Evolutionary conservation across 1,284 basidiomycete species (phyloP).

Genomic region (Mycena sp.): DNA sequence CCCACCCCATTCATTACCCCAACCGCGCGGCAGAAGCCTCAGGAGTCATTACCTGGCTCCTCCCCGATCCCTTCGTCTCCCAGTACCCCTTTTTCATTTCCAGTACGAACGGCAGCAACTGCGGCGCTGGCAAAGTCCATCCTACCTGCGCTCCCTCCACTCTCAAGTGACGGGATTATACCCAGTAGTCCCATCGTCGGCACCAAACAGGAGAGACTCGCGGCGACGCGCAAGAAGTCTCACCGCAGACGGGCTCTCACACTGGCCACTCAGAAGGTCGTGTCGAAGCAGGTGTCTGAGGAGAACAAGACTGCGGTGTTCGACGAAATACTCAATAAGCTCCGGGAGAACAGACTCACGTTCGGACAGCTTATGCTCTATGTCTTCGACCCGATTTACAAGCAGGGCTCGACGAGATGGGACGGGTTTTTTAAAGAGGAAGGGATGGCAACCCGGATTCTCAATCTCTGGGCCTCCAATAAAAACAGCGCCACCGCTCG

Average conservation of each 20-base stretch:
- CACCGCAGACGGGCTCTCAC: background rate
- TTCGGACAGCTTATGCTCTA: conserved; percentile 32
- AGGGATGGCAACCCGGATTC: conserved; percentile 22
- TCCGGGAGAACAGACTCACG: background rate
- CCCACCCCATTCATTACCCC: too few relatives aligned
- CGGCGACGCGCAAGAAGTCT: background rate
- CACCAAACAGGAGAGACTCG: background rate
- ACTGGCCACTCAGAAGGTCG: background rate
- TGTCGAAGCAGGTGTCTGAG: background rate
- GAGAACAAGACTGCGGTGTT: background rate
- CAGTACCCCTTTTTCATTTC: too few relatives aligned
- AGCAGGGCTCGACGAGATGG: conserved; percentile 25
- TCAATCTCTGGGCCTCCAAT: conserved; percentile 30
- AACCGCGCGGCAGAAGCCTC: background rate
- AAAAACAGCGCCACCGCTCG: conserved; percentile 8
- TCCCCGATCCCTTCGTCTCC: background rate
- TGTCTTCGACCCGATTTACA: conserved; percentile 35
- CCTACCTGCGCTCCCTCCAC: background rate
- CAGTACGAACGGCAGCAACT: background rate
- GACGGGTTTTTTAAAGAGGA: conserved; percentile 27
- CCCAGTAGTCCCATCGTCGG: background rate
- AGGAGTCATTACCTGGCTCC: background rate
- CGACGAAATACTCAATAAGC: background rate
- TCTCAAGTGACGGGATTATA: background rate
- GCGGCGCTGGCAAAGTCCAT: background rate